Evolutionary conservation across 345 rosid species (phyloP), one percentile per base, ranked within the genome.

Genomic region (Raphanus raphanistrum): DNA sequence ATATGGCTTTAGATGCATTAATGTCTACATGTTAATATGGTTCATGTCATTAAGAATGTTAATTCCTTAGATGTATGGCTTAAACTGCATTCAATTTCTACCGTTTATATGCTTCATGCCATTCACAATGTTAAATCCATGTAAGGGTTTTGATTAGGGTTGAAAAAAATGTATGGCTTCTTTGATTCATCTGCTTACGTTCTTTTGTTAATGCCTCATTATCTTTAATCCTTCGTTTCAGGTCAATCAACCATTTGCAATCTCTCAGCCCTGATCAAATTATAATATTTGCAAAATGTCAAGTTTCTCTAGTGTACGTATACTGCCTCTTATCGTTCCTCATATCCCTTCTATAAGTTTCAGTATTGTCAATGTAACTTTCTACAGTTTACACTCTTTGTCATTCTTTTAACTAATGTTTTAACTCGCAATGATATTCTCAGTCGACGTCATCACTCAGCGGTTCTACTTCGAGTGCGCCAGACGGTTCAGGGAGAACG

Each of bases 401-500:
- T 31, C 15, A 9, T 32, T 59, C 11, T n/a, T 72, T 69, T 78
- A 57, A 72, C 43, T 7, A 57, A 66, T 27, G 60, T 17, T 28
- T 79, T 52, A 70, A 41, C 52, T 15, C 21, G 25, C 62, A 31
- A 36, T 82, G 68, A 11, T 82, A 52, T 16, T 80, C 81, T 76
- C 95, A 94, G 97, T 89, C 55, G 17, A 12, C 52, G 15, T 48
- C 98, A 16, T 92, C 96, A 62, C 78, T 90, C 61, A 90, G 87
- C 52, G 92, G 96, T 54, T 89, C 96, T 12, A 85, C 88, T 16
- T 90, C 98, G 48, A 94, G 89, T 87, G 81, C 89, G 80, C 87
- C 90, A 50, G 97, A 92, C 66, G 82, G 85, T 63, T 85, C 88
- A 31, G 95, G 88, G 61, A 87, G 93, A 31, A 85, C 92, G 45